Evolutionary conservation across 495 filamentous ascomycete species (phyloP), one percentile per base, ranked within the genome.

Genomic region (Penicillium dipodomyicola): DNA sequence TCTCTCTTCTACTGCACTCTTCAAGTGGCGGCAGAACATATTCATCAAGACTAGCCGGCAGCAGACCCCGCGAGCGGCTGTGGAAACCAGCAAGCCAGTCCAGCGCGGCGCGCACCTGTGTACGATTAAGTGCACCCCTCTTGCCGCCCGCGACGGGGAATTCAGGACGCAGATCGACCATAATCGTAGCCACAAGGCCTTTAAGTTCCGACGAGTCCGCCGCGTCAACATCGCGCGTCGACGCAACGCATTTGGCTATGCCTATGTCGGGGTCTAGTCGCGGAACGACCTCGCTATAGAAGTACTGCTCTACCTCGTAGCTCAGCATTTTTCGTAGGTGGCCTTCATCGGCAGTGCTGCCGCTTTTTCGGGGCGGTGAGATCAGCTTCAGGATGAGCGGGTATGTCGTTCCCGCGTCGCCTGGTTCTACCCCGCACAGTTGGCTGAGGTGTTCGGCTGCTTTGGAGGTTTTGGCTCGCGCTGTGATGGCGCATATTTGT

Each of bases 371-470:
- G 8, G 69, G 69, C 0, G 72, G 69, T n/a, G 71, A 71, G 39
- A 75, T 75, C 52, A 73, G 69, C 54, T 75, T 75, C 9, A 75
- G 52, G 37, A 75, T 70, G 32, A 75, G 67, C 37, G 63, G 58
- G 25, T 67, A 75, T 0, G 58, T 68, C 25, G 56, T 27, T 37
- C 67, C 67, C 0, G 41, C 58, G 25, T 33, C n/a, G 9, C 55
- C 56, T 0, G 48, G 19, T 22, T 61, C 54, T 2, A 64, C 32
- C 4, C 64, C 63, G 27, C 69, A 75, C 2, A 73, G 62, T 27
- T 52, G 23, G 51, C 42, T 48, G 19, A 73, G 46, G 37, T 70
- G 44, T 30, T 52, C n/a, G 3, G 69, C 66, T 25, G 71, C 67
- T 19, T 55, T 42, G 1, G 56, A 39, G n/a, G 65, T 73, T 12